phyloP scores from a whole-genome alignment of 2,329 filamentous ascomycete genomes.

The Rasamsonia emersonii region DNA sequence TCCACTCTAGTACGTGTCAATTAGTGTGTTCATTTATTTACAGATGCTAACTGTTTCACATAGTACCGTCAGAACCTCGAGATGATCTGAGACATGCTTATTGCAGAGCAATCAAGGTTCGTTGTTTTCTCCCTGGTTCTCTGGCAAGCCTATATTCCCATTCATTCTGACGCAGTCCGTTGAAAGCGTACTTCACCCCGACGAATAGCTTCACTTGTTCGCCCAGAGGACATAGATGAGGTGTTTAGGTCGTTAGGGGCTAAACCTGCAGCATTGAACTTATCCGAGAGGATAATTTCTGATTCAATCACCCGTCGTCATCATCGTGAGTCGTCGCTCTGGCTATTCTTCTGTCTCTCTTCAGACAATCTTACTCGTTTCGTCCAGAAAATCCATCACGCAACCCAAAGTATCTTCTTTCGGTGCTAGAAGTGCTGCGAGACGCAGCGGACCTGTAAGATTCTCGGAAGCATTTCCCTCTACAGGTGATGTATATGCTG shows the following conservation, averaged over 20 bases:
- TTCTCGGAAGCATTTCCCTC: background rate
- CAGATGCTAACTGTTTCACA: constrained; percentile 7
- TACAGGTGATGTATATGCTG: background rate
- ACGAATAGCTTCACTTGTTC: constrained; percentile 30
- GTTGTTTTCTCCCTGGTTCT: background rate
- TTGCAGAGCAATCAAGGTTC: constrained; percentile 42
- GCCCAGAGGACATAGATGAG: constrained; percentile 30
- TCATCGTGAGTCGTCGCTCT: too few relatives aligned
- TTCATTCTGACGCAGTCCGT: background rate
- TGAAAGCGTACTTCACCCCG: constrained; percentile 18
- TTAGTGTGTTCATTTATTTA: background rate
- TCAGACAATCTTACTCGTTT: too few relatives aligned
- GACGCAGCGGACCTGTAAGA: constrained; percentile 24
- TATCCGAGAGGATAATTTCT: constrained; percentile 20
- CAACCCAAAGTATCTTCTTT: constrained; percentile 20
- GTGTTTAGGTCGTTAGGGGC: constrained; percentile 56
- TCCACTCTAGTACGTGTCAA: constrained; percentile 23
- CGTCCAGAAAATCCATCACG: constrained; percentile 8
- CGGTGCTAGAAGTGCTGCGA: constrained; percentile 25
- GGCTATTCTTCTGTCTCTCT: too few relatives aligned
- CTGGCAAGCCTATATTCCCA: constrained; percentile 9
- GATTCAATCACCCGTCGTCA: too few relatives aligned
- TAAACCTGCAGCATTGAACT: constrained; percentile 35
- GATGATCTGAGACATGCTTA: constrained; percentile 54
- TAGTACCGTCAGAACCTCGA: constrained; percentile 47